These are phyloP conservation scores for Davidsoniella neocaledoniae DNA, from an alignment of 2,329 filamentous ascomycete genomes.

Conservation along the genomic window DNA sequence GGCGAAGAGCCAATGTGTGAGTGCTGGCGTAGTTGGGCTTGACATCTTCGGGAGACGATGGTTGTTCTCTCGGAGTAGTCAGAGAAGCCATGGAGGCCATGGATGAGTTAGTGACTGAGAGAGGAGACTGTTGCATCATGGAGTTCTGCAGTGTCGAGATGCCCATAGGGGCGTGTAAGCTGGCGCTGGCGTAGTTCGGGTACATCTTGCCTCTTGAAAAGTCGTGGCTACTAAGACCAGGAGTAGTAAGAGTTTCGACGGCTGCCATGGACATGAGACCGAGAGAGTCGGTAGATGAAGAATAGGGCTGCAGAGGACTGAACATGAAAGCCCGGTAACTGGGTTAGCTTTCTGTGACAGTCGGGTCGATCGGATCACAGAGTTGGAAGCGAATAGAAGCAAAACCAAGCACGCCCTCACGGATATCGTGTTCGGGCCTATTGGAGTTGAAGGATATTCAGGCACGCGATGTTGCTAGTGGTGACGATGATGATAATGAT, in stretches of 20 bases:
- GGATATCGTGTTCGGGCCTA: no score
- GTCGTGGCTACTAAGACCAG: constrained; percentile 10
- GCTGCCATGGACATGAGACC: constrained; percentile 10
- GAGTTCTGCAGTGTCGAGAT: constrained; percentile 1
- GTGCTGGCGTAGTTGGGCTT: constrained; percentile 6
- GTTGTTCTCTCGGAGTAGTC: not conserved
- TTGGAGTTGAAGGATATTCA: no score
- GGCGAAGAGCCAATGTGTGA: constrained; percentile 35
- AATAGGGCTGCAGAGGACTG: not conserved
- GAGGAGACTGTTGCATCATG: constrained; percentile 5
- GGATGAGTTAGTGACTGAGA: not conserved
- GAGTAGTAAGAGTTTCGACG: constrained; percentile 7
- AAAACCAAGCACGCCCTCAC: not conserved
- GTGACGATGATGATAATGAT: no score
- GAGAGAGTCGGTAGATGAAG: constrained; percentile 1
- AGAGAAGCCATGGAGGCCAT: not conserved
- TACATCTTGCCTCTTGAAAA: constrained; percentile 11
- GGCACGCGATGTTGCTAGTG: no score
- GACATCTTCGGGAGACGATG: constrained; percentile 1
- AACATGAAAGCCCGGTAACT: constrained; percentile 3
- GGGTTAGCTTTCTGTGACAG: no score
- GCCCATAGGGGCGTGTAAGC: constrained; percentile 5
- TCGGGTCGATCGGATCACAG: not conserved
- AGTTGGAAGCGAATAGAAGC: not conserved
- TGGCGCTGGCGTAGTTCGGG: constrained; percentile 1